Evolutionary conservation across 225 moss, liverwort and hornwort genomes (phyloP).

Genomic region (Thuidium tamariscinum): DNA sequence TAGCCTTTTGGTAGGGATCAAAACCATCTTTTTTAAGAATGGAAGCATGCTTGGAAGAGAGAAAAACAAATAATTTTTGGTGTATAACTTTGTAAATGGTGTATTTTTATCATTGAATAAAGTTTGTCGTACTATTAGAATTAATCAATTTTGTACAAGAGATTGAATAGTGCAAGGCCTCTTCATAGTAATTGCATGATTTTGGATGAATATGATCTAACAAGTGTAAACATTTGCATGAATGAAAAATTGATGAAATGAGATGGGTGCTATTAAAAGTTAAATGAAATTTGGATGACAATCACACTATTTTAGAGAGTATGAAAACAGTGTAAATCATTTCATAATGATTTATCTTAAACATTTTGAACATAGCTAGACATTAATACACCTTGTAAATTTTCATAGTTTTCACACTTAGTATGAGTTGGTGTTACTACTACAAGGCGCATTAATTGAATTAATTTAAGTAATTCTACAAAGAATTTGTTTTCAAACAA

Average conservation of each 20-base stretch:
- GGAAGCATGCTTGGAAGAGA: fast-evolving
- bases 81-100: not conserved
- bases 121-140: not conserved
- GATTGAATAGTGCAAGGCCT: not conserved
- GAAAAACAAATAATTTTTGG: not conserved
- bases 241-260: not conserved
- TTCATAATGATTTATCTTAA: no score
- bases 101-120: not conserved
- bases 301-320: not conserved
- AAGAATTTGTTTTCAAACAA: fast-evolving
- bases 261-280: no score
- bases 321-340: not conserved
- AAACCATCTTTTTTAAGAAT: no score
- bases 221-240: fast-evolving
- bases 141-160: not conserved
- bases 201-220: not conserved
- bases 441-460: not conserved
- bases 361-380: no score
- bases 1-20: fast-evolving
- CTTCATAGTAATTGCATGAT: fast-evolving
- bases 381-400: not conserved
- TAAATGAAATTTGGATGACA: not conserved
- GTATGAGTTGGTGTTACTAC: not conserved
- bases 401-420: not conserved
- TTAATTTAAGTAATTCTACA: not conserved